Evolutionary conservation across 148 eudicot species (phyloP).

Genomic region (Drosera capensis): DNA sequence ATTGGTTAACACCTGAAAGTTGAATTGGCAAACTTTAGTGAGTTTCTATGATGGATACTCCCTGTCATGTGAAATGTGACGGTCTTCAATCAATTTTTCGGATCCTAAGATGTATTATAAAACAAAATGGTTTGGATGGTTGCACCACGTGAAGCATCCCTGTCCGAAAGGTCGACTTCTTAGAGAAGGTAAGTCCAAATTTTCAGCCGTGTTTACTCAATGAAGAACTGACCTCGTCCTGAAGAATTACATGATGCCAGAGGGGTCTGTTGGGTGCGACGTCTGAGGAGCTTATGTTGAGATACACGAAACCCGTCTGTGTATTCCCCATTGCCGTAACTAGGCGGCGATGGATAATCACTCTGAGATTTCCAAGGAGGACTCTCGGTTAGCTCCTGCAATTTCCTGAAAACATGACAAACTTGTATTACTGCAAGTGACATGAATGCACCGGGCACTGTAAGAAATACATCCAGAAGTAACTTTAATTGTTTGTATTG

Average conservation of each 20-base stretch:
- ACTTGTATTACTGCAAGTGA: no score
- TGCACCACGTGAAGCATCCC: no score
- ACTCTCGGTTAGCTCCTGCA: conserved; percentile 15
- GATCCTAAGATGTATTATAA: no score
- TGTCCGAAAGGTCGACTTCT: not conserved
- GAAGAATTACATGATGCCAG: conserved; percentile 14
- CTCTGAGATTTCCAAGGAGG: conserved; percentile 14
- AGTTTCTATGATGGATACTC: no score
- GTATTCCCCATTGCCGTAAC: conserved; percentile 11
- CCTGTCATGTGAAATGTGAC: no score
- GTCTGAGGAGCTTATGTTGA: conserved; percentile 12
- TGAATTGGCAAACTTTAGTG: no score
- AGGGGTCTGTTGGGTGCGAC: conserved; percentile 15
- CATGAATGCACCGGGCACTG: no score
- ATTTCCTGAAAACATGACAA: conserved; percentile 23
- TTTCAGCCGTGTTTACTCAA: not conserved
- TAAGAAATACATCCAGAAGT: no score
- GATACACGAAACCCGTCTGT: conserved; percentile 15
- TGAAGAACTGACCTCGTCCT: conserved; percentile 19
- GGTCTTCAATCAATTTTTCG: no score
- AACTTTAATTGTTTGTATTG: no score
- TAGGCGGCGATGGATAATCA: conserved; percentile 21
- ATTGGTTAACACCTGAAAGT: conserved; percentile 24
- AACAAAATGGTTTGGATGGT: no score
- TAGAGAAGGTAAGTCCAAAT: not conserved